These are phyloP conservation scores for Ogataea paraovalis DNA, from an alignment of 805 yeast genomes.

Conservation along the genomic window DNA sequence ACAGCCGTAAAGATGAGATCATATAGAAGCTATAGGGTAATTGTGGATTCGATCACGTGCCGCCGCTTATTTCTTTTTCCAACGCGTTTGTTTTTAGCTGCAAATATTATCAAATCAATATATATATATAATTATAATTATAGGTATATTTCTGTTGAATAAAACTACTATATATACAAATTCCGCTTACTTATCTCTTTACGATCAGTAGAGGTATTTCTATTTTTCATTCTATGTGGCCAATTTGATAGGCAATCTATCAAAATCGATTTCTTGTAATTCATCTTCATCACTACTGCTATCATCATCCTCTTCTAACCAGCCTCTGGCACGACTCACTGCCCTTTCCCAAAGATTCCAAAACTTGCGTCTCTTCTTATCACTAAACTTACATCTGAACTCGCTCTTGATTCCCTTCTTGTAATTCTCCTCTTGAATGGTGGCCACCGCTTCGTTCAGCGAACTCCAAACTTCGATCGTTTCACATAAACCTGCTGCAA, in stretches of 20 bases:
- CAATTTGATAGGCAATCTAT: neutral
- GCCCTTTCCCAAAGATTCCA: slow-evolving; percentile 87
- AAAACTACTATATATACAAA: too few species aligned
- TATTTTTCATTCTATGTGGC: too few species aligned
- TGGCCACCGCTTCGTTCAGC: slow-evolving; percentile 59
- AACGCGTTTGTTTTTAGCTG: too few species aligned
- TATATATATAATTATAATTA: too few species aligned
- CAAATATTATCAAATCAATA: too few species aligned
- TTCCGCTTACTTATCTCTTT: too few species aligned
- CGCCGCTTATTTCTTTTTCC: too few species aligned
- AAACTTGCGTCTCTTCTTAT: slow-evolving; percentile 52
- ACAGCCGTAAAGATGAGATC: too few species aligned
- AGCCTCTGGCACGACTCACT: slow-evolving; percentile 72
- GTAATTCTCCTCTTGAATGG: slow-evolving; percentile 31
- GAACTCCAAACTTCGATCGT: slow-evolving; percentile 68
- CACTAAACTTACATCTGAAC: slow-evolving; percentile 39
- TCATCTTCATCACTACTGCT: slow-evolving; percentile 10
- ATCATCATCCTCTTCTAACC: slow-evolving; percentile 44
- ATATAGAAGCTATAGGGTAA: too few species aligned
- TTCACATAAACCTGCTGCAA: slow-evolving; percentile 81
- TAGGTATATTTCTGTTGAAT: too few species aligned
- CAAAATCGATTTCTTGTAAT: neutral
- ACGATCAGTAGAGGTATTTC: too few species aligned
- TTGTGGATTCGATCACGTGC: too few species aligned
- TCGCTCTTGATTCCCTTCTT: slow-evolving; percentile 9